These are phyloP conservation scores for Psilocybe mexicana DNA, from an alignment of 1,284 basidiomycete genomes.

Conservation along the genomic window DNA sequence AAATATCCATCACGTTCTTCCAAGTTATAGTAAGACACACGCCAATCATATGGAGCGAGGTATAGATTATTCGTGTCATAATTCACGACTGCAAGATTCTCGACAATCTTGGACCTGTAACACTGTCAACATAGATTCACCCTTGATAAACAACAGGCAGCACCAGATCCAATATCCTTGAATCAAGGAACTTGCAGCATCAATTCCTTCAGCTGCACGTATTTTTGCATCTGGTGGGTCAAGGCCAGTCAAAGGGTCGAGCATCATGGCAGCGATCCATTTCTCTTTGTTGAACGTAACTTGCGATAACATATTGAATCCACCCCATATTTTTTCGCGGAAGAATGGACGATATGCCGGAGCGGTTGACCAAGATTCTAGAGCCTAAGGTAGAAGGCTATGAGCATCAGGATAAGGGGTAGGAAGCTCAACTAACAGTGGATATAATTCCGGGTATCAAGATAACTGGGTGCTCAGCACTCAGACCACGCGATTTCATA, in stretches of 20 bases:
- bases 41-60: slow-evolving; percentile 90
- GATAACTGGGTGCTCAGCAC: slow-evolving; percentile 77
- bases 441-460: slow-evolving; percentile 81
- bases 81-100: slow-evolving; percentile 89
- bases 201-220: slow-evolving; percentile 89
- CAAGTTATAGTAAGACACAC: slow-evolving; percentile 87
- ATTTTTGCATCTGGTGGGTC: slow-evolving; percentile 91
- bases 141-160: slow-evolving; percentile 20
- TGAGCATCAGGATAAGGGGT: neutral
- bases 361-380: slow-evolving; percentile 86
- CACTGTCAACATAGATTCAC: neutral
- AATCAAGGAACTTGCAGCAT: slow-evolving; percentile 89
- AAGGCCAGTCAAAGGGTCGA: slow-evolving; percentile 90
- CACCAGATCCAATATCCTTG: slow-evolving; percentile 96
- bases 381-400: slow-evolving; percentile 44
- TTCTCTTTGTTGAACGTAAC: slow-evolving; percentile 73
- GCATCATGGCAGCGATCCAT: slow-evolving; percentile 92
- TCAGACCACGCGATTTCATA: slow-evolving; percentile 66
- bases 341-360: slow-evolving; percentile 81
- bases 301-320: slow-evolving; percentile 83
- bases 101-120: slow-evolving; percentile 84
- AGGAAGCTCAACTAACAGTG: slow-evolving; percentile 48
- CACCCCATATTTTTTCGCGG: slow-evolving; percentile 86
- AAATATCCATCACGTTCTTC: slow-evolving; percentile 95
- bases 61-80: slow-evolving; percentile 91